Evolutionary conservation across 1,284 basidiomycete genomes (phyloP).

Genomic region (Ustilago loliicola): DNA sequence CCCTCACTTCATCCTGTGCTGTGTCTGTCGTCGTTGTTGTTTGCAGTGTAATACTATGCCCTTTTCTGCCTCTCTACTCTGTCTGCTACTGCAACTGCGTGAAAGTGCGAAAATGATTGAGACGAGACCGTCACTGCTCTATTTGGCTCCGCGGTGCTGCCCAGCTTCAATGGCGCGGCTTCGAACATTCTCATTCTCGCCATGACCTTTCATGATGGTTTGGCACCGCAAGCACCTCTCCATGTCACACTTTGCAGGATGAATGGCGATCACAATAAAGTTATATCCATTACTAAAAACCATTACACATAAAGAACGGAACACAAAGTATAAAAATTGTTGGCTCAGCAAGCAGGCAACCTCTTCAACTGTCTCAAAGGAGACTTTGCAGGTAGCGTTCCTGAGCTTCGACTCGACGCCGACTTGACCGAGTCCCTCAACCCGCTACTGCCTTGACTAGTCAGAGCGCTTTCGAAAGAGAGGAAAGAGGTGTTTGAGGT

Average conservation of each 20-base stretch:
- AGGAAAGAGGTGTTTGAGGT: neutral
- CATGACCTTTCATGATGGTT: too few species aligned
- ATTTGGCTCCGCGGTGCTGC: too few species aligned
- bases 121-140: neutral
- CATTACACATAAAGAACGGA: neutral
- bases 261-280: too few species aligned
- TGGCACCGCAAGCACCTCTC: too few species aligned
- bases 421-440: neutral
- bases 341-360: neutral
- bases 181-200: too few species aligned
- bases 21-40: neutral
- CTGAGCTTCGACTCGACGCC: slow-evolving; percentile 6
- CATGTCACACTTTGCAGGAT: too few species aligned
- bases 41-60: slow-evolving; percentile 2
- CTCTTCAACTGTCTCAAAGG: neutral
- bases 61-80: neutral
- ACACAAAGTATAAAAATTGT: neutral
- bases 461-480: neutral
- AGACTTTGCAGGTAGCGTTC: slow-evolving; percentile 5
- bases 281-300: slow-evolving; percentile 5
- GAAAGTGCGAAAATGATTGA: too few species aligned
- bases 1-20: neutral
- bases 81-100: neutral
- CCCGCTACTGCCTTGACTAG: neutral
- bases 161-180: too few species aligned